Evolutionary conservation across 2,329 filamentous ascomycete species (phyloP), one percentile per base, ranked within the genome.

Genomic region (Fusarium sp.): DNA sequence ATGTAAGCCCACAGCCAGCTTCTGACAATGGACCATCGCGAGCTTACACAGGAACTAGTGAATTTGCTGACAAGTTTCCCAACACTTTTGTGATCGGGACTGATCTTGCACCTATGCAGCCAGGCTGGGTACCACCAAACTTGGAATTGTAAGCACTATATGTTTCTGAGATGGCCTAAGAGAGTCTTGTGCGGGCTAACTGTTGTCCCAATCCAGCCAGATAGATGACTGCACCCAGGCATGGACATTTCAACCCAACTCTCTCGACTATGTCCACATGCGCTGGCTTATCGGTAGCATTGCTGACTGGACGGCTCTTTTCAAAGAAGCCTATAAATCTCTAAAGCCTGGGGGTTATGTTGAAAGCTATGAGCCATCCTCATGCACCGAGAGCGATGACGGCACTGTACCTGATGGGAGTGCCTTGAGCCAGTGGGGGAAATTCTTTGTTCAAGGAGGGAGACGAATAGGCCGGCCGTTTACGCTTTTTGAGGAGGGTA

Each of bases 401-500:
- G 37, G n/a, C 1, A 58, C 19, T 2, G 53, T 58, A 0, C 9
- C 2, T 1, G 17, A 23, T 2, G 41, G 19, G 0, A 58, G 47
- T 7, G 55, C 55, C 0, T 2, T 58, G 5, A 53, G 14, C 1
- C 41, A 53, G 2, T 58, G 55, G 55, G 25, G 37, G 21, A 58
- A 47, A 2, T 46, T 58, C 36, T 58, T 58, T 2, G 47, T 58
- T 0, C 46, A 58, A 15, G 55, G 55, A 2, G 55, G 55, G 3
- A 36, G 19, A 1, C 53, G 38, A 11, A 25, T 53, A 1, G 53
- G 55, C 2, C 35, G 41, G 1, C 25, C 55, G 0, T 58, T 58
- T 3, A 58, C 46, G 0, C 35, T 58, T 0, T 46, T 58, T 0
- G 15, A 58, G 1, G 55, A 58, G 0, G 32, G 10, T 0, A 37